Percentiles rank a stretch among this genome's conserved stretches.
Evolutionary conservation across 352 stramenopile genomes (phyloP).

Genomic region (Thraustochytrium sp.): DNA sequence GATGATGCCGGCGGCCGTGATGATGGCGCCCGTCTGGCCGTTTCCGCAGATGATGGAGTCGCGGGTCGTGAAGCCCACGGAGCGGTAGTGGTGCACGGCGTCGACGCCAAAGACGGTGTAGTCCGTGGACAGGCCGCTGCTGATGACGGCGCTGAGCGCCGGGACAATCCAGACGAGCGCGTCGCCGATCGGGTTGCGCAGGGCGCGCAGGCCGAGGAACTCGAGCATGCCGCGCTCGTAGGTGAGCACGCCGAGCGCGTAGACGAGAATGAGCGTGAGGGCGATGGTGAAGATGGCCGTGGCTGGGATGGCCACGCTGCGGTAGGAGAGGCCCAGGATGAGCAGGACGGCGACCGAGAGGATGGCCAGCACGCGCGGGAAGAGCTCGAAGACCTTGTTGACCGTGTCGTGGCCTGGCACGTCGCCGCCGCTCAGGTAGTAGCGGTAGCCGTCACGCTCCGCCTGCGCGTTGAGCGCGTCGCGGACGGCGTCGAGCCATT

Average conservation of each 20-base stretch:
- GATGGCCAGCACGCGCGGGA: conserved; percentile 48
- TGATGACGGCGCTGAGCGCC: conserved; percentile 52
- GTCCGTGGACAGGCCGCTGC: conserved; percentile 52
- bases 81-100: conserved; percentile 51
- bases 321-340: conserved; percentile 52
- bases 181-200: conserved; percentile 31
- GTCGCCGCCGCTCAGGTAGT: conserved; percentile 47
- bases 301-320: conserved; percentile 48
- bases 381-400: conserved; percentile 50
- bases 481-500: conserved; percentile 14
- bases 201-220: background rate
- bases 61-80: conserved; percentile 44
- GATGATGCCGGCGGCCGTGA: conserved; percentile 54
- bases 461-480: background rate
- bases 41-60: conserved; percentile 47
- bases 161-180: conserved; percentile 54
- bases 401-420: conserved; percentile 52
- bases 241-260: conserved; percentile 50
- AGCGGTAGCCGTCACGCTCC: background rate
- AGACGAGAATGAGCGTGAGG: conserved; percentile 51
- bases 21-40: conserved; percentile 50
- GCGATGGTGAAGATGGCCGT: conserved; percentile 50
- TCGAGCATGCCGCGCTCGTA: conserved; percentile 52
- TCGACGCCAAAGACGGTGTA: conserved; percentile 55
- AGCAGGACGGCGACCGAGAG: conserved; percentile 52